Base-by-base conservation (phyloP, 306 rosid species). In the Hippophae rhamnoides region DNA sequence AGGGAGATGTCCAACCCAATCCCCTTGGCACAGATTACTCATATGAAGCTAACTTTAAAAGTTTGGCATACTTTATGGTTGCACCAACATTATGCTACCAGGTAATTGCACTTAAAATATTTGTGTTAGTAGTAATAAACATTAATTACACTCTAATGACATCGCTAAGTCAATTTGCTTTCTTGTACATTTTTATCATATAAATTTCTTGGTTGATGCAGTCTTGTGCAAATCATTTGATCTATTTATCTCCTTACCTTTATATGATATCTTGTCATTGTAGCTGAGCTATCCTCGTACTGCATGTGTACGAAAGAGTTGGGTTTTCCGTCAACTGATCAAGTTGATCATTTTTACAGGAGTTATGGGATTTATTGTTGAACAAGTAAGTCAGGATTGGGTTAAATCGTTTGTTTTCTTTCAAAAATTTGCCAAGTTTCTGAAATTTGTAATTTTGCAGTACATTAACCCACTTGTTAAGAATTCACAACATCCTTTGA, bases 81-180 rank as follows among this genome's bases (percentile, higher is more conserved):
- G 97, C 99, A 60, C 99, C 97, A 62, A 93, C 97, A 41, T 74
- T 89, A 67, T 93, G 99, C 70, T 93, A 89, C 75, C 99, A 93
- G 99, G 99, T 93, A 74, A 38, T 66, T 67, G 50, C 43, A 23
- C 56, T 69, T 26, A 38, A 46, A 43, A 31, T 31, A 31, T 31
- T 31, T 31, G 38, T 31, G 3, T 31, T 31, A 31, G 38, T 31
- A 2, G 38, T 31, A 31, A 31, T 31, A 31, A 31, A 31, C 38
- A 31, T 31, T 31, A 31, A 4, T 31, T 31, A 31, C 38, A 31
- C 4, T 31, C 38, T 31, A 31, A 31, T 31, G 38, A 31, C 38
- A 31, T 31, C 5, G 38, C 38, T 31, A 31, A 31, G 38, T 31
- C 38, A 31, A 31, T 31, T 50, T 8, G 11, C 31, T 48, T 61